Base-by-base conservation (phyloP, 2,329 filamentous ascomycete genomes). In the Zasmidium citrigriseum region DNA sequence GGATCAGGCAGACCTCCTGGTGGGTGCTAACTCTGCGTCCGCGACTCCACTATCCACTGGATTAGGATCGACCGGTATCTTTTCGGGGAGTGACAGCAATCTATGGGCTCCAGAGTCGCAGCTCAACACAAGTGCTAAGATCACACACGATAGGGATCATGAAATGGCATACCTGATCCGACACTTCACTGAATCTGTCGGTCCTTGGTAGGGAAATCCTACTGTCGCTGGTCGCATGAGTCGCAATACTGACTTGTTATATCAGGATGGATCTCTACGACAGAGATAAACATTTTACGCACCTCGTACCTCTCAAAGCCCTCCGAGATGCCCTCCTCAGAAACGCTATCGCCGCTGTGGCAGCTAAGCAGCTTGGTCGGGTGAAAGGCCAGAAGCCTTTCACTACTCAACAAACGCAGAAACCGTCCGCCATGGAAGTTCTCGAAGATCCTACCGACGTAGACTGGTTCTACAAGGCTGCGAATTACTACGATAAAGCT, bases 381-480 rank as follows among this genome's bases (percentile, higher is more conserved):
- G 80, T 85, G 7, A 78, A 80, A 61, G 81, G 81, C 2, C 73
- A 71, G 25, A 84, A 83, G 61, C 77, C 81, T 3, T 72, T 79
- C 34, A 72, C 80, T 56, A 79, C 82, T 47, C 80, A 78, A 4
- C 77, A 79, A 69, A 77, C 70, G 9, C 73, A 75, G 29, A 73
- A 68, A 45, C 82, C 81, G 64, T 78, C 82, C 12, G 76, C 76
- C 2, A 83, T 82, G 73, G 82, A 86, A 66, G 67, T 77, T 2
- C 82, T 81, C 61, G 79, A 81, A 16, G 79, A 81, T 51, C 69
- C 75, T 0, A 67, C 70, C 21, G 68, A 76, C 21, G 76, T 83
- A 4, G 82, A 86, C 64, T 86, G 84, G 83, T 81, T 79, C 56
- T 83, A 85, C 66, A 84, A 85, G 60, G 83, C 81, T 2, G 81